phyloP scores from a whole-genome alignment of 306 rosid genomes.

The Chamaecrista fasciculata region DNA sequence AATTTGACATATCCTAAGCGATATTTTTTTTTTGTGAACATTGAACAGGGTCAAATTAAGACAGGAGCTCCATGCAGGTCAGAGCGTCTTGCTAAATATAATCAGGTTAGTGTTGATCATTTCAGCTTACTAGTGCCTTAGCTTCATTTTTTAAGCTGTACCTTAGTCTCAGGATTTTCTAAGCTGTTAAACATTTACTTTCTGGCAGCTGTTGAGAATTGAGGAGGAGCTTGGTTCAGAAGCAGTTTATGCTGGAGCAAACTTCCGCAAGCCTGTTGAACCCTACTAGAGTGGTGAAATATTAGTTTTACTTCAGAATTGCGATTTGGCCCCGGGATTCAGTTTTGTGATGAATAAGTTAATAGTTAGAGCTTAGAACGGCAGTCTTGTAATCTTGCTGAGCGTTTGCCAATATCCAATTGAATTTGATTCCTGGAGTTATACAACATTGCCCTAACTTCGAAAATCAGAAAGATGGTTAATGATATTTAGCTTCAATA shows the following conservation, averaged over 20 bases:
- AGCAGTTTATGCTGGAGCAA: constrained; percentile 90
- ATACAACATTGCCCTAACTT: constrained; percentile 27
- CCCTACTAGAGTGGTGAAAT: constrained; percentile 77
- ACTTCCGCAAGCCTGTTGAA: constrained; percentile 83
- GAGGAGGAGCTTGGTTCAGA: constrained; percentile 95
- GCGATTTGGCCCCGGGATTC: constrained; percentile 32
- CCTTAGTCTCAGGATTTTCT: too few relatives aligned
- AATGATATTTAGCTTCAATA: constrained; percentile 10
- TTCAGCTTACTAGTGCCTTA: too few relatives aligned
- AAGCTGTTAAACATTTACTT: too few relatives aligned
- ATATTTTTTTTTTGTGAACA: constrained; percentile 11
- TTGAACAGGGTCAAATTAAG: constrained; percentile 85
- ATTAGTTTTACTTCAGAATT: too few relatives aligned
- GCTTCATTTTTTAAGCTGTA: too few relatives aligned
- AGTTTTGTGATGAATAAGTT: constrained; percentile 46
- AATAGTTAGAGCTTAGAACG: constrained; percentile 35
- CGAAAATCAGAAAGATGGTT: constrained; percentile 5
- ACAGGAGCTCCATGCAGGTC: constrained; percentile 97
- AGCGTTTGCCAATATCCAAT: constrained; percentile 45
- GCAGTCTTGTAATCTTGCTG: constrained; percentile 37
- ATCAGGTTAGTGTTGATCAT: too few relatives aligned
- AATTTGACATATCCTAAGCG: not conserved
- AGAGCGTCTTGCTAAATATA: constrained; percentile 97
- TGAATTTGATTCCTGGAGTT: constrained; percentile 47
- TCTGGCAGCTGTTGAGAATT: constrained; percentile 86